Evolutionary conservation across 2,329 filamentous ascomycete species (phyloP), one percentile per base, ranked within the genome.

Genomic region (Aspergillus thermomutatus): DNA sequence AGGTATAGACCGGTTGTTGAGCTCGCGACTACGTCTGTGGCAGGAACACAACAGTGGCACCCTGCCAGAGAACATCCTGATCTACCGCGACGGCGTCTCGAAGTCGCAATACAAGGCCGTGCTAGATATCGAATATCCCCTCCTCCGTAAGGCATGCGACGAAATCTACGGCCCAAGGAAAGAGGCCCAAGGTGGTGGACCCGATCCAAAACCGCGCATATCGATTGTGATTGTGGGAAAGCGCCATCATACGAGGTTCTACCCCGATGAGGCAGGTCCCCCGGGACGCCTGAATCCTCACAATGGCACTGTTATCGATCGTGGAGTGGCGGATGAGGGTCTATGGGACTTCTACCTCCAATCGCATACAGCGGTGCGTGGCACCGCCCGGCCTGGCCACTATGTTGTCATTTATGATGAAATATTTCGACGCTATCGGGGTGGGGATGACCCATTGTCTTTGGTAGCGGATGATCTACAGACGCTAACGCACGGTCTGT

Each of bases 81-180:
- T 96, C 40, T 97, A 90, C 77, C 87, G 92, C 25, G 92, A 96
- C 63, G 92, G 92, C 45, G 90, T 96, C 0, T 93, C 90, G 0
- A 92, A 96, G 64, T 87, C 90, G 0, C 91, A 96, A 62, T 96
- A 91, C 70, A 61, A 77, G 0, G 77, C 82, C 45, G 87, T 95
- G 0, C 73, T 93, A 0, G 74, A 82, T 0, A 57, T 81, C 0
- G 92, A 96, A 70, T 77, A 94, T 1, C 63, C 64, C 0, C 50
- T 57, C 2, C 52, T 77, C 10, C 58, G 84, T 1, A 72, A 78
- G 5, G 90, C 90, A 0, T 91, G 88, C 67, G 63, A 73, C 2
- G 69, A 77, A 26, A 48, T 81, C 0, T 92, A 90, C 64, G 4
- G 28, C 27, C 26, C 77, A 79, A 0, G 73, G 80, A 48, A 67